Percentiles rank a stretch among this genome's conserved stretches.
phyloP scores from a whole-genome alignment of 495 filamentous ascomycete genomes.

The Neurospora tetraspora region DNA sequence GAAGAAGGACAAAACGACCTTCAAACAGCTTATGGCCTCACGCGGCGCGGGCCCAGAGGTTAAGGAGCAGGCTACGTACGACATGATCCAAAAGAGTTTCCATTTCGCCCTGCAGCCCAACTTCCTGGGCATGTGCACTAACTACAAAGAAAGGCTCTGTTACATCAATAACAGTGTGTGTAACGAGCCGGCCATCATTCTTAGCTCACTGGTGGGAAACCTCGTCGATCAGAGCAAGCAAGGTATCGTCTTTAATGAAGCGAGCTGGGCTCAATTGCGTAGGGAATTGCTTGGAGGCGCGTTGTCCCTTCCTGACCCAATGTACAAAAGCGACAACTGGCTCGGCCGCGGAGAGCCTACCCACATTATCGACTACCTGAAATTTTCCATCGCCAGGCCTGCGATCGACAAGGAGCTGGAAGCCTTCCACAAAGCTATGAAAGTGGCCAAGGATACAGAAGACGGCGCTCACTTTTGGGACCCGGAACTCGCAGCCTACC shows the following conservation, averaged over 20 bases:
- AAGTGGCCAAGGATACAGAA: constrained; percentile 9
- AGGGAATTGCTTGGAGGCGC: constrained; percentile 28
- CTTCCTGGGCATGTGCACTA: constrained; percentile 65
- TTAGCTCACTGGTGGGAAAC: constrained; percentile 63
- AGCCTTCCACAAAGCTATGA: constrained; percentile 31
- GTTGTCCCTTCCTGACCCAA: constrained; percentile 29
- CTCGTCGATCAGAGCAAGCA: constrained; percentile 78
- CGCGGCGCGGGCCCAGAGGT: not conserved
- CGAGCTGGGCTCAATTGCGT: constrained; percentile 43
- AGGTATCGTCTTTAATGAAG: constrained; percentile 54
- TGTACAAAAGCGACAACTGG: constrained; percentile 28
- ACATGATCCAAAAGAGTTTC: constrained; percentile 47
- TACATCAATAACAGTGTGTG: constrained; percentile 52
- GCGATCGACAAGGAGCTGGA: constrained; percentile 41
- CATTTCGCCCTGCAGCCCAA: constrained; percentile 55
- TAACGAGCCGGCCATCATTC: constrained; percentile 40
- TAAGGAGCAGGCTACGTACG: constrained; percentile 14
- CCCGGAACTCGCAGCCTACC: constrained; percentile 37
- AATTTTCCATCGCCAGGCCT: constrained; percentile 48
- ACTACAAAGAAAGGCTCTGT: constrained; percentile 59
- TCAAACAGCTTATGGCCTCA: constrained; percentile 31
- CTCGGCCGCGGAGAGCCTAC: constrained; percentile 28
- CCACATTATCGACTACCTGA: constrained; percentile 66
- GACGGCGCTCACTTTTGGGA: constrained; percentile 28
- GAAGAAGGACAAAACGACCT: constrained; percentile 43